Base-by-base conservation (phyloP, 116 monocot species). In the Dioscorea cayenensis region DNA sequence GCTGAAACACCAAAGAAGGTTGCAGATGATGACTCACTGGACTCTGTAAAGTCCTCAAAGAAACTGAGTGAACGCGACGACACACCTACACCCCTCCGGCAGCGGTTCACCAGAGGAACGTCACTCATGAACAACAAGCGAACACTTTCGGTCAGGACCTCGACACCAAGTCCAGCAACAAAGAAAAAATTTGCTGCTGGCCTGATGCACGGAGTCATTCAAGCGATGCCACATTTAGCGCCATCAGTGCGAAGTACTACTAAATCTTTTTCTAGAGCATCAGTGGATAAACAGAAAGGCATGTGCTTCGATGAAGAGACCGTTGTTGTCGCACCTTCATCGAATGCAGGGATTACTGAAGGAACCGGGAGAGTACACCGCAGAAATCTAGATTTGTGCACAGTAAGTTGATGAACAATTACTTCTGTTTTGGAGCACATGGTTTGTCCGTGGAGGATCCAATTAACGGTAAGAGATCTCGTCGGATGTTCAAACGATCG, bases 341-440 rank as follows among this genome's bases (percentile, higher is more conserved):
- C 86, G 10, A 79, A 50, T 51, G 32, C 80, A 11, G 60, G 71
- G 0, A 48, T 72, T 25, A 50, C 51, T 58, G 38, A 14, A 10
- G 49, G 32, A 29, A 36, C 43, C 0, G 63, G 32, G 84, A 60
- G 29, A 76, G 68, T 55, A 29, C 48, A 21, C 64, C 81, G 0
- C 71, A 70, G n/a, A 90, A 78, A 69, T 38, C 80, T 0, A 69
- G 83, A 22, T 74, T 55, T 7, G 69, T 66, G 43, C 81, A 87
- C 50, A 78, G 63, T 16, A 88, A 67, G 68, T 29, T 79, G 66
- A 86, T 87, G 85, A 92, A 88, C 27, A 78, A 85, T 27, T 95
- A 91, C 72, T 89, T 90, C 27, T 90, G 92, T 64, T 90, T 96
- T 38, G 90, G 92, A 16, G 75, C 96, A 49, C 87, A 86, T 36